Conservation (phyloP, 108 stramenopile genomes). For the Nitzschia inconspicua region DNA sequence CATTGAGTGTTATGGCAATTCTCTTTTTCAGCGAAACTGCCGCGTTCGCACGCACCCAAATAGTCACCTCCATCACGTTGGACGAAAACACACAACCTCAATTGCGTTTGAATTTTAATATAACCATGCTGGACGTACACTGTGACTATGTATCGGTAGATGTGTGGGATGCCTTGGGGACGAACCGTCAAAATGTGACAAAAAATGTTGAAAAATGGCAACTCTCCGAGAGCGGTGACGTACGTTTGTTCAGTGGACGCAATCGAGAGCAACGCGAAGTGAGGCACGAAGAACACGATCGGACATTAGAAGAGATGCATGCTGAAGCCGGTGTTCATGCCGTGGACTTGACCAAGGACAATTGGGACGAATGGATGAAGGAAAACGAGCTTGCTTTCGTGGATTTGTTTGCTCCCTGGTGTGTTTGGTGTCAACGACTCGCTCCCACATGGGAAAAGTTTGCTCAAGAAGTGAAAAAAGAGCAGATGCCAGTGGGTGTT, state of each 20-base stretch:
- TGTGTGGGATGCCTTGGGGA: constrained; percentile 91
- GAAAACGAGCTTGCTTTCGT: constrained; percentile 84
- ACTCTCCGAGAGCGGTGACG: constrained; percentile 71
- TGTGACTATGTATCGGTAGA: constrained; percentile 92
- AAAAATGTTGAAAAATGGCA: constrained; percentile 99
- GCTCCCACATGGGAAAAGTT: constrained; percentile 95
- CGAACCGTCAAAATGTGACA: constrained; percentile 95
- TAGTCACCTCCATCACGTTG: constrained; percentile 78
- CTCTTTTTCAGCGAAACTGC: constrained; percentile 91
- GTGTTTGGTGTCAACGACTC: constrained; percentile 95
- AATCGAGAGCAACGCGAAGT: constrained; percentile 90
- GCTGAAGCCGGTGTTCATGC: constrained; percentile 69
- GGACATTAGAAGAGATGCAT: constrained; percentile 78
- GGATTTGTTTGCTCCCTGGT: constrained; percentile 94
- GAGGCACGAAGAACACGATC: constrained; percentile 84
- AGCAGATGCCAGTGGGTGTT: constrained; percentile 75
- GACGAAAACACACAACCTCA: constrained; percentile 89
- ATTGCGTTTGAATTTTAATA: constrained; percentile 88
- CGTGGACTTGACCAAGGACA: constrained; percentile 47
- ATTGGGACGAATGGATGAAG: constrained; percentile 56
- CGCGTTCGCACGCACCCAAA: constrained; percentile 81
- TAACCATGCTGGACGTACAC: constrained; percentile 84
- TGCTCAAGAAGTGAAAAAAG: constrained; percentile 53
- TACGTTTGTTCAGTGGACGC: constrained; percentile 87
- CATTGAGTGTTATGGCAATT: constrained; percentile 82